These are phyloP conservation scores for Kurtzmaniella natalensis DNA, from an alignment of 1,139 yeast species.

Conservation along the genomic window DNA sequence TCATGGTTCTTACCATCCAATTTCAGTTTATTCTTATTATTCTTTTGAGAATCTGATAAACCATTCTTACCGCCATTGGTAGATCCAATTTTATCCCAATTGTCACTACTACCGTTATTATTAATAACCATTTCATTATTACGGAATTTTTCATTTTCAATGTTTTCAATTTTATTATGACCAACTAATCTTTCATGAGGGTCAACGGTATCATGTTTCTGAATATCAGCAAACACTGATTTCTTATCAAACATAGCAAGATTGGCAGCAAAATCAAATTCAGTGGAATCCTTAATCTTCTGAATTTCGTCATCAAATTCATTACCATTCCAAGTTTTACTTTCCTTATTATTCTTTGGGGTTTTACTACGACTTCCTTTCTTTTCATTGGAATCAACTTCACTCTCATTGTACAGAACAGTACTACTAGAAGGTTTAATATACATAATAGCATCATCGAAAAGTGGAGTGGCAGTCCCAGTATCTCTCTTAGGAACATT, in stretches of 20 bases:
- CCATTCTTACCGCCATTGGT: conserved; percentile 1
- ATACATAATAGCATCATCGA: conserved; percentile 27
- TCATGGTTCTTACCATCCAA: not conserved
- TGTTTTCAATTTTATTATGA: conserved; percentile 51
- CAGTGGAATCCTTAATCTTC: conserved; percentile 50
- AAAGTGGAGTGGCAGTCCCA: conserved; percentile 4
- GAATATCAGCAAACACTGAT: conserved; percentile 74
- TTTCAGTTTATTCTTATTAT: not conserved
- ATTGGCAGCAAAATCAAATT: conserved; percentile 84
- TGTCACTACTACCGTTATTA: conserved; percentile 38
- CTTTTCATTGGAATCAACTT: conserved; percentile 1
- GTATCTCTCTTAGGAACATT: conserved; percentile 7
- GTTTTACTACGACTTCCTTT: conserved; percentile 4
- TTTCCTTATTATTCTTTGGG: no score
- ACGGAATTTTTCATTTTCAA: conserved; percentile 48
- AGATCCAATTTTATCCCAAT: conserved; percentile 50
- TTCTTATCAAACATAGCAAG: conserved; percentile 79
- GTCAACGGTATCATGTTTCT: conserved; percentile 55
- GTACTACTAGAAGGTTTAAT: conserved; percentile 13
- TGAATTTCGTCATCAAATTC: conserved; percentile 34
- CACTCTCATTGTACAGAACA: conserved; percentile 1
- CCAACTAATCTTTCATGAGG: conserved; percentile 69
- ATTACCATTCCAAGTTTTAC: conserved; percentile 40
- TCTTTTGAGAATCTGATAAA: conserved; percentile 6
- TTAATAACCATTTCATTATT: conserved; percentile 72